Conservation (phyloP, 345 rosid genomes). For the Citrus glauca region DNA sequence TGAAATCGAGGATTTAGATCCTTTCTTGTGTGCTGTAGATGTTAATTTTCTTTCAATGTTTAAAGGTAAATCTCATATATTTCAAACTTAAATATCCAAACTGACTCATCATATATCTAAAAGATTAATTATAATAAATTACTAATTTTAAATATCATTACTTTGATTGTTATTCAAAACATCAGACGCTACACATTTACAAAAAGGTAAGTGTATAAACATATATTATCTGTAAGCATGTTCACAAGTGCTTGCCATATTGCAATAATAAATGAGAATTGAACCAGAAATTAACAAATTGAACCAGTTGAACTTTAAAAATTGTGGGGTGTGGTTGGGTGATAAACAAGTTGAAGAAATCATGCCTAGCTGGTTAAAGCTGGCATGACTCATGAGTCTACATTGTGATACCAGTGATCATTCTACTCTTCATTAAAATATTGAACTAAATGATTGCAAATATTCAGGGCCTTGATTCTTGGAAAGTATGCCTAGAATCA, state of each 20-base stretch:
- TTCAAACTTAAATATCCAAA: too few relatives aligned
- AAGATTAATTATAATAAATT: too few relatives aligned
- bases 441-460: background rate
- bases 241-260: too few relatives aligned
- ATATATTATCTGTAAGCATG: background rate
- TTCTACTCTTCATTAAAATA: background rate
- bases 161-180: background rate
- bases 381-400: background rate
- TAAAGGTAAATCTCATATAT: too few relatives aligned
- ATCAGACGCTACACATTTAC: background rate
- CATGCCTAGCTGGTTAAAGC: background rate
- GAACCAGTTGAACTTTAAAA: background rate
- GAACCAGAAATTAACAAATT: background rate
- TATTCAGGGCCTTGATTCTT: background rate
- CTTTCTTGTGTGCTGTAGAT: too few relatives aligned
- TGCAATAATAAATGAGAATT: too few relatives aligned
- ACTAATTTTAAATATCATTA: too few relatives aligned
- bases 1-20: too few relatives aligned
- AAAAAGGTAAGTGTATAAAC: background rate
- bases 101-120: too few relatives aligned
- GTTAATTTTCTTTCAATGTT: too few relatives aligned
- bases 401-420: background rate
- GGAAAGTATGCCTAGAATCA: background rate
- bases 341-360: background rate
- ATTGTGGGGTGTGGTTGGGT: background rate